phyloP scores from a whole-genome alignment of 495 filamentous ascomycete genomes.

The Penicillium daleae region DNA sequence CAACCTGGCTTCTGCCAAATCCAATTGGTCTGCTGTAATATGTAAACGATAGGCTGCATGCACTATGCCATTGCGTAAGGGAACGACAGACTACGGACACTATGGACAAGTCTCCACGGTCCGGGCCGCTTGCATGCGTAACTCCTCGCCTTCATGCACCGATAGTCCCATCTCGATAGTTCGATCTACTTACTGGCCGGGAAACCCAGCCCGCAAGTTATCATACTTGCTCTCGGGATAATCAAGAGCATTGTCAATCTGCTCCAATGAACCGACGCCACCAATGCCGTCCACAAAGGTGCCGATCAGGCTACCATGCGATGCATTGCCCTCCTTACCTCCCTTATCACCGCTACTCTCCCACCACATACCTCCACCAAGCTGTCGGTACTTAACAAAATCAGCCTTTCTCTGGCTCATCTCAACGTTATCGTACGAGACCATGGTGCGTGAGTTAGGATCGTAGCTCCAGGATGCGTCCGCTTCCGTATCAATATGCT shows the following conservation, averaged over 20 bases:
- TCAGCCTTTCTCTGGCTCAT: constrained; percentile 64
- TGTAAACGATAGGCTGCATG: constrained; percentile 13
- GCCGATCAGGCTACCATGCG: constrained; percentile 63
- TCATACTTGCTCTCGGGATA: constrained; percentile 82
- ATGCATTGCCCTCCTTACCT: constrained; percentile 43
- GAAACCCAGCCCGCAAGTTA: constrained; percentile 63
- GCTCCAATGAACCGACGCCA: constrained; percentile 55
- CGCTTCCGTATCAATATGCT: constrained; percentile 40
- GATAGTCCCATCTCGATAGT: background rate
- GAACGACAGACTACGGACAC: background rate
- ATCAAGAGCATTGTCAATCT: constrained; percentile 64
- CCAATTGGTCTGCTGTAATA: constrained; percentile 13
- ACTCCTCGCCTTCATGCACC: background rate
- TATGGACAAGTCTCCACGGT: background rate
- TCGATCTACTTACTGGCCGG: constrained; percentile 5
- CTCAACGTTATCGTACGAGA: constrained; percentile 74
- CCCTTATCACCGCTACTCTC: constrained; percentile 80
- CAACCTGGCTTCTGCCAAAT: constrained; percentile 24
- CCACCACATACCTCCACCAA: constrained; percentile 95
- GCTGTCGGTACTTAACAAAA: constrained; percentile 63
- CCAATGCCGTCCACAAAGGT: constrained; percentile 58
- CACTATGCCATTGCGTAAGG: background rate
- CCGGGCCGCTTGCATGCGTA: background rate
- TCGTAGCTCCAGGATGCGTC: constrained; percentile 79
- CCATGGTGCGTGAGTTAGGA: constrained; percentile 57